Conservation (phyloP, 768 basidiomycete species). For the Exidia glandulosa region DNA sequence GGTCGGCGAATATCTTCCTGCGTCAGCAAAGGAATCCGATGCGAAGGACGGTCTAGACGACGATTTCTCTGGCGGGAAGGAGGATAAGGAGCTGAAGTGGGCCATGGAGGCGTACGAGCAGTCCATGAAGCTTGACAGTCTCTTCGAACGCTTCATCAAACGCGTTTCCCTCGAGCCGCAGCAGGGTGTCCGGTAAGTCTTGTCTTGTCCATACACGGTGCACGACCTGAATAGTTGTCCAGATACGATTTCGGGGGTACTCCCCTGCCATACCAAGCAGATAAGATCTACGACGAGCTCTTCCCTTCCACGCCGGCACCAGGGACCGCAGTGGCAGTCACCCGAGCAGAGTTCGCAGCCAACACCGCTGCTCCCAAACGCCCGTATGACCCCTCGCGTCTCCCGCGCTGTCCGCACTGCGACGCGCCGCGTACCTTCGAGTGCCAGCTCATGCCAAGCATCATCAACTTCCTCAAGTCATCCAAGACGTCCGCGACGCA, state of each 20-base stretch:
- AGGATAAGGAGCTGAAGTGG: constrained; percentile 45
- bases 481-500: constrained; percentile 14
- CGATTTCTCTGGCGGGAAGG: constrained; percentile 20
- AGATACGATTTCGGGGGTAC: constrained; percentile 84
- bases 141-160: constrained; percentile 77
- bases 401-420: constrained; percentile 63
- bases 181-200: constrained; percentile 82
- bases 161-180: constrained; percentile 59
- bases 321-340: constrained; percentile 36
- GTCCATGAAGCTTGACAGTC: constrained; percentile 64
- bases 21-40: constrained; percentile 35
- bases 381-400: constrained; percentile 37
- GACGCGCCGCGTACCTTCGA: constrained; percentile 67
- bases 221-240: not conserved
- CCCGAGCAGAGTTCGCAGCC: constrained; percentile 52
- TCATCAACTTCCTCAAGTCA: constrained; percentile 63
- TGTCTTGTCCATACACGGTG: not conserved
- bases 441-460: constrained; percentile 88
- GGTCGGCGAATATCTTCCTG: constrained; percentile 56
- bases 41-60: constrained; percentile 33
- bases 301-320: constrained; percentile 45
- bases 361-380: constrained; percentile 31
- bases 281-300: constrained; percentile 56
- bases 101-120: constrained; percentile 70
- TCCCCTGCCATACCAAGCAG: constrained; percentile 80